Percentiles rank a stretch among this genome's conserved stretches.
phyloP scores from a whole-genome alignment of 164 flowering plant genomes.

The Pachysandra terminalis region DNA sequence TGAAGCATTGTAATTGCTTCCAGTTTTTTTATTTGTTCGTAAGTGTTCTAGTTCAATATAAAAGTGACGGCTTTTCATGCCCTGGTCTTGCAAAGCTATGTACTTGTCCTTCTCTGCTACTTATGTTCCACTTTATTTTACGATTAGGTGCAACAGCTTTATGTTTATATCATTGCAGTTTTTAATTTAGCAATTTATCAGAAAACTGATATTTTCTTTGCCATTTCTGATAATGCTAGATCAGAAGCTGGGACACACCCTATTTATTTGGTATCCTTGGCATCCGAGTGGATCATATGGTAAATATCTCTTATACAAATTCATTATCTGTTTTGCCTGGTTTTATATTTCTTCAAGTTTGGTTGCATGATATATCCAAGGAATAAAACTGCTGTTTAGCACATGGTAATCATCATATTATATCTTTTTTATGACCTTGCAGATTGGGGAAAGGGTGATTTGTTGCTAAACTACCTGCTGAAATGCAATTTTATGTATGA shows the following conservation, averaged over 20 bases:
- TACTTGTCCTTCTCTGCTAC: no score
- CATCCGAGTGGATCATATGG: constrained; percentile 69
- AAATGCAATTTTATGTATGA: constrained; percentile 60
- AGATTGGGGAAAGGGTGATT: constrained; percentile 41
- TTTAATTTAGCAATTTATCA: background rate
- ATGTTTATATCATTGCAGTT: background rate
- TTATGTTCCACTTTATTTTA: no score
- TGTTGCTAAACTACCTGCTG: constrained; percentile 39
- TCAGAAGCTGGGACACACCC: constrained; percentile 35
- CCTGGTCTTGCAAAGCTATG: no score
- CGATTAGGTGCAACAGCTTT: background rate
- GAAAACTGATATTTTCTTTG: constrained; percentile 7
- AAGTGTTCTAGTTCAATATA: no score
- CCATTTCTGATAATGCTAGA: constrained; percentile 28
- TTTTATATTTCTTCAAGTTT: background rate
- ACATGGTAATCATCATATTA: constrained; percentile 18
- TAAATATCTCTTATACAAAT: constrained; percentile 24
- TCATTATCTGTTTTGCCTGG: background rate
- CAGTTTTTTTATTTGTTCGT: no score
- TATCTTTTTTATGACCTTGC: constrained; percentile 36
- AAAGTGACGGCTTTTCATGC: no score
- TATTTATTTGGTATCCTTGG: constrained; percentile 49
- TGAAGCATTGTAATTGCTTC: no score
- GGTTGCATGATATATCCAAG: background rate
- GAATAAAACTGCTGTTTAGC: constrained; percentile 9